Evolutionary conservation across 2,329 filamentous ascomycete species (phyloP).

Genomic region (Arthrobotrys sphaeroides): DNA sequence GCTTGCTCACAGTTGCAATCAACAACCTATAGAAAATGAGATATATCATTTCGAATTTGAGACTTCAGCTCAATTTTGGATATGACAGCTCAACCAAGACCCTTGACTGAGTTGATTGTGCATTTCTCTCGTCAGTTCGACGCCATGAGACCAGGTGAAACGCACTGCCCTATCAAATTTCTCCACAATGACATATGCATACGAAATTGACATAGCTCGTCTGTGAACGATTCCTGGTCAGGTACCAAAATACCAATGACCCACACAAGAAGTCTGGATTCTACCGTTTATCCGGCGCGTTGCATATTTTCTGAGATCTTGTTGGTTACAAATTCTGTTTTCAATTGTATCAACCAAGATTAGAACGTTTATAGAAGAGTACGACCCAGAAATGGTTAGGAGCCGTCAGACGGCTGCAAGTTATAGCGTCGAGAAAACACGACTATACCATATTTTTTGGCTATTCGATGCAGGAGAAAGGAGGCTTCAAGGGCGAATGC

Average conservation of each 20-base stretch:
- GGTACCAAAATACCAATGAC: slow-evolving; percentile 31
- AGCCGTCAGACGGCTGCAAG: neutral
- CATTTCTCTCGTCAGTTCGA: slow-evolving; percentile 35
- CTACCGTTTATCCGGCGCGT: slow-evolving; percentile 51
- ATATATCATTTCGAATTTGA: slow-evolving; percentile 30
- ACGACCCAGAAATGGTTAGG: neutral
- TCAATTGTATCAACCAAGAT: neutral
- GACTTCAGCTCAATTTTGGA: neutral
- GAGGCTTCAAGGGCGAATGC: neutral
- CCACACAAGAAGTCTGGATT: slow-evolving; percentile 6
- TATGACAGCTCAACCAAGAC: neutral
- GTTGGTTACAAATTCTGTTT: neutral
- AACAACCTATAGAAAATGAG: slow-evolving; percentile 36
- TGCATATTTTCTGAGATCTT: slow-evolving; percentile 25
- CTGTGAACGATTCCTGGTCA: slow-evolving; percentile 14
- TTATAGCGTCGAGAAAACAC: neutral
- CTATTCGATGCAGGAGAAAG: slow-evolving; percentile 8
- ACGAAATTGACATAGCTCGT: slow-evolving; percentile 1
- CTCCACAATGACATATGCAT: slow-evolving; percentile 25
- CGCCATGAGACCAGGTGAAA: slow-evolving; percentile 50
- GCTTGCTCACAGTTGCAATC: slow-evolving; percentile 25
- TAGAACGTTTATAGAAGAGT: neutral
- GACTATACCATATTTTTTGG: neutral
- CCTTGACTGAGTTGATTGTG: neutral
- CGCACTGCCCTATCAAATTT: slow-evolving; percentile 11